Evolutionary conservation across 495 filamentous ascomycete genomes (phyloP), one percentile per base, ranked within the genome.

Genomic region (Trichoderma parareesei): DNA sequence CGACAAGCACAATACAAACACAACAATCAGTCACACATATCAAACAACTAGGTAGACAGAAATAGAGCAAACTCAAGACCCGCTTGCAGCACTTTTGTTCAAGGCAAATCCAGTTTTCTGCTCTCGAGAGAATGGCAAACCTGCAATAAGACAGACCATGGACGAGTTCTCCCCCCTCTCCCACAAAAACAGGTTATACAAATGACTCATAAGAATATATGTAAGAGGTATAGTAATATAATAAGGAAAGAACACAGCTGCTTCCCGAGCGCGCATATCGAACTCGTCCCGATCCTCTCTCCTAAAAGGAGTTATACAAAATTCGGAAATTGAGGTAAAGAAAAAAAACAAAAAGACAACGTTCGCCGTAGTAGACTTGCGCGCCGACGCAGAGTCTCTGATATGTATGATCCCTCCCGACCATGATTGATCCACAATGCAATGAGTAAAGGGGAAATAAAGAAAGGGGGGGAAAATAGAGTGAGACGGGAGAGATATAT

Each of bases 381-480:
- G 53, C 53, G 53, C 53, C 53, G 11, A 35, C 53, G 53, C 53
- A 33, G 16, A 57, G 53, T 14, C 53, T 37, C 27, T 27, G 27
- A 57, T 37, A 57, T 57, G 53, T 57, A 35, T 13, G 37, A 57
- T 57, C 53, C 53, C 35, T 57, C 53, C 53, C 8, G 11, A 57
- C 9, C 27, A 38, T 37, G 53, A 57, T 57, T 57, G 53, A 57
- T 57, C 53, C 53, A 57, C 27, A 57, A 57, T 57, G 53, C 53
- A 57, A 37, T n/a, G 37, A 57, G 27, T 27, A 27, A 27, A 1
- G 27, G 44, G 44, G n/a, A 48, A 14, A 48, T 35, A 10, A 35
- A 33, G 20, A 38, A 37, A 57, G 3, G 0, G 13, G 7, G 10
- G 14, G 20, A 27, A 14, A 49, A 27, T 27, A 27, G 27, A 27